Evolutionary conservation across 257 asterid genomes (phyloP), one percentile per base, ranked within the genome.

Genomic region (Petunia secreta): DNA sequence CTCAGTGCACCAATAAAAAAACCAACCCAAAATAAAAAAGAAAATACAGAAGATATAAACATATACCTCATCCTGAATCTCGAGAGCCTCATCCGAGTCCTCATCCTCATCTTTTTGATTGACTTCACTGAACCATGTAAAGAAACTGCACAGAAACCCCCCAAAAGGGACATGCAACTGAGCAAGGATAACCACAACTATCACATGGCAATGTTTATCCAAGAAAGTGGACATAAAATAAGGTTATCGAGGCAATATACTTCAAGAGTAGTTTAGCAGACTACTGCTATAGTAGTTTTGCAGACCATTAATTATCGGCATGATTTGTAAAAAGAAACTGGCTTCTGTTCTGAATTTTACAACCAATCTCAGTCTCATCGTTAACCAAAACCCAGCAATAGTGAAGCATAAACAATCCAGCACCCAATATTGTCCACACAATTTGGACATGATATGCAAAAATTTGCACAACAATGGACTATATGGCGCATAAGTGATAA

Each of bases 21-120:
- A 57, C 25, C 25, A 25, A 25, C 25, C 25, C 25, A 57, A 15
- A 5, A 1, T 57, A 34, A 34, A 57, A 57, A 4, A 6, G 5
- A 15, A 57, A 15, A 57, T 57, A 8, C 63, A 57, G 63, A 57
- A 57, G 63, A 57, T 57, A 57, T 57, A n/a, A 57, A 5, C 63
- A 15, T 57, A 83, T 86, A 94, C 98, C 97, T 92, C 97, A 74
- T 92, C 98, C 38, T 91, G 97, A 87, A 94, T 84, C 63, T 57
- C 63, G 4, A 57, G 36, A 2, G 63, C 63, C 84, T 92, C 98
- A 81, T 84, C 25, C 25, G 0, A 25, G 25, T 25, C 95, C 63
- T 91, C 40, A 48, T 91, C 94, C 63, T 91, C 93, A 52, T 90
- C 97, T 76, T 85, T 89, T 64, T 86, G 88, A 82, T 86, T 87